A percentile compares a stretch with the other conserved stretches of the same genome.
These are phyloP conservation scores for Linnemannia exigua DNA, from an alignment of 192 early-diverging fungal species.

Conservation along the genomic window DNA sequence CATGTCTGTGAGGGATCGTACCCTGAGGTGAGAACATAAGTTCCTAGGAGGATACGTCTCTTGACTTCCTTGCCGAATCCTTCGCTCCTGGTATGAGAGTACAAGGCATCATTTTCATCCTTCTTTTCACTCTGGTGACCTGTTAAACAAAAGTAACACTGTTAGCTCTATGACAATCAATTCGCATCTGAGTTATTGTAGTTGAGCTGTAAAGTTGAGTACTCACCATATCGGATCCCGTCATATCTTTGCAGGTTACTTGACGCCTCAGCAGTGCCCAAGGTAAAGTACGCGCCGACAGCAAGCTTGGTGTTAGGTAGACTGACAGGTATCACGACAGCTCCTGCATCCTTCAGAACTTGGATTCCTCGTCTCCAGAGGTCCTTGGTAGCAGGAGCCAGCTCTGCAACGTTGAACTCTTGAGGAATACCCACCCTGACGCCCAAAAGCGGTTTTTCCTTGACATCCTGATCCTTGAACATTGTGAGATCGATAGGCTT, in stretches of 20 bases:
- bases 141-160: constrained; percentile 10
- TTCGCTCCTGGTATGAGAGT: constrained; percentile 74
- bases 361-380: constrained; percentile 75
- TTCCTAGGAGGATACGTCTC: constrained; percentile 88
- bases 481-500: not conserved
- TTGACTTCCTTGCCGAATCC: constrained; percentile 88
- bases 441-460: constrained; percentile 12
- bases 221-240: constrained; percentile 86
- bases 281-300: constrained; percentile 88
- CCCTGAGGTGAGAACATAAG: constrained; percentile 86
- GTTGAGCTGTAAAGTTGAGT: not conserved
- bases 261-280: constrained; percentile 92
- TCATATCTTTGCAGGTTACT: constrained; percentile 93
- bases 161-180: not conserved
- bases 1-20: constrained; percentile 33
- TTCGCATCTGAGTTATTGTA: not conserved
- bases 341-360: constrained; percentile 70
- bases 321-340: constrained; percentile 76
- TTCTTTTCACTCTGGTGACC: constrained; percentile 50
- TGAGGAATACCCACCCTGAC: constrained; percentile 32
- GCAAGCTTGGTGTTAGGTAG: constrained; percentile 78
- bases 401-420: constrained; percentile 85
- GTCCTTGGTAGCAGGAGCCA: constrained; percentile 65
- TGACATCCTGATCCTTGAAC: not conserved
- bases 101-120: constrained; percentile 53